A percentile compares a stretch with the other conserved stretches of the same genome.
phyloP scores from a whole-genome alignment of 345 rosid genomes.

The Aquilaria malaccensis region DNA sequence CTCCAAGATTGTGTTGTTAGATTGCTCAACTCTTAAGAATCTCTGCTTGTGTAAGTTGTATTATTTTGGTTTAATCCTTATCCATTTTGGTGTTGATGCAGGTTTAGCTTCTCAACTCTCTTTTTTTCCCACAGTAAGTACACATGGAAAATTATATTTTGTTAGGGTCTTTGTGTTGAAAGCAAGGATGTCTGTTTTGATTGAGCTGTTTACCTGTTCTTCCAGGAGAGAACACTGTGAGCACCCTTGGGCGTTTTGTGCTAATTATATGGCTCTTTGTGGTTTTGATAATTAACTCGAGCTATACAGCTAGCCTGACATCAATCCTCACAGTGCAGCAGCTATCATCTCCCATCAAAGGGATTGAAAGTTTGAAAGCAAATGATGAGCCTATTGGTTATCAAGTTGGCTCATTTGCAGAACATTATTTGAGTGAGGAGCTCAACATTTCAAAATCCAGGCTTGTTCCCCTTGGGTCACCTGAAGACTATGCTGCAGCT shows the following conservation, averaged over 20 bases:
- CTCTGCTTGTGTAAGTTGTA: no score
- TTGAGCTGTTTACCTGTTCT: conserved; percentile 16
- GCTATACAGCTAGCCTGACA: conserved; percentile 95
- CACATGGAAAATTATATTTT: neutral
- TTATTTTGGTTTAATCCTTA: conserved; percentile 14
- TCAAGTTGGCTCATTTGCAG: conserved; percentile 90
- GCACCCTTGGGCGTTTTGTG: conserved; percentile 81
- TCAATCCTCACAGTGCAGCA: conserved; percentile 93
- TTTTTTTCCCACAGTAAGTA: conserved; percentile 90
- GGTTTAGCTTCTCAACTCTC: conserved; percentile 96
- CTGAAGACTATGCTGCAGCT: conserved; percentile 70
- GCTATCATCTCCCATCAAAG: conserved; percentile 71
- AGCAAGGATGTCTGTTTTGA: conserved; percentile 15
- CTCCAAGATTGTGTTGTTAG: no score
- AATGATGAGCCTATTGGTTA: conserved; percentile 66
- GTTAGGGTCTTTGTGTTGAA: neutral
- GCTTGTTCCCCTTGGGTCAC: conserved; percentile 71
- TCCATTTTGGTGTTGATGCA: conserved; percentile 40
- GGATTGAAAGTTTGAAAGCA: conserved; percentile 60
- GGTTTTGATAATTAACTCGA: conserved; percentile 85
- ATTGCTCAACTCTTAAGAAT: no score
- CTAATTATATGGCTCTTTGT: conserved; percentile 89
- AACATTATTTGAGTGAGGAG: conserved; percentile 61
- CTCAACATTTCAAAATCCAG: conserved; percentile 65
- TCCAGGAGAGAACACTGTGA: conserved; percentile 80